Evolutionary conservation across 2,329 filamentous ascomycete species (phyloP), one percentile per base, ranked within the genome.

Genomic region (Dichotomopilus funicola): DNA sequence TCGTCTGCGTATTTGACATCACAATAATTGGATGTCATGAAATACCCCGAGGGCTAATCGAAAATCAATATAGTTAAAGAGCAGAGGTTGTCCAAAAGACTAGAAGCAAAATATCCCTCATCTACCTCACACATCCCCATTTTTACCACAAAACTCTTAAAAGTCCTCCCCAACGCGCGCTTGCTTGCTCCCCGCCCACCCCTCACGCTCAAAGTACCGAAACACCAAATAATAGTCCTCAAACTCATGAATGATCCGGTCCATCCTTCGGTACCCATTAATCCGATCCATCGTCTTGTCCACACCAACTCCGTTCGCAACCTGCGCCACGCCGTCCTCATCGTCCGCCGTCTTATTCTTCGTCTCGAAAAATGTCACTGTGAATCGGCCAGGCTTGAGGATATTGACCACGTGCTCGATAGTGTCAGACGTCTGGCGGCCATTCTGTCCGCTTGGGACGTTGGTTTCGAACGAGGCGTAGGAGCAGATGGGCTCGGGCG

Each of bases 391-490:
- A 0, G 94, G 94, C 70, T 91, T 90, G 82, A 99, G 99, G 68
- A 99, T 99, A 61, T 83, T 80, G 45, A 97, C 91, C 1, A 97
- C 94, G 62, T 96, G 90, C 71, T 96, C 85, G 59, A 99, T 88
- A 58, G 97, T 87, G 61, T 96, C 92, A 33, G 85, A 84, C 0
- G 92, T 96, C 69, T 91, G 88, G 60, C 91, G 87, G 12, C 91
- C 91, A 55, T 83, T 89, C 74, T 96, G 90, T 5, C 85, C 86
- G 33, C 90, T 88, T 1, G 94, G 94, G 4, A 99, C 92, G 65
- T 97, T 99, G 63, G 94, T 97, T 78, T 99, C 94, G 68, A 99
- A 99, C 1, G 91, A 96, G 38, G 94, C 94, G 70, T 95, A 99
- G 5, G 91, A 96, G 77, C 92, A 99, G 66, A 96, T 85, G 11